Base-by-base conservation (phyloP, 805 yeast species). In the Metschnikowia dekortorum region DNA sequence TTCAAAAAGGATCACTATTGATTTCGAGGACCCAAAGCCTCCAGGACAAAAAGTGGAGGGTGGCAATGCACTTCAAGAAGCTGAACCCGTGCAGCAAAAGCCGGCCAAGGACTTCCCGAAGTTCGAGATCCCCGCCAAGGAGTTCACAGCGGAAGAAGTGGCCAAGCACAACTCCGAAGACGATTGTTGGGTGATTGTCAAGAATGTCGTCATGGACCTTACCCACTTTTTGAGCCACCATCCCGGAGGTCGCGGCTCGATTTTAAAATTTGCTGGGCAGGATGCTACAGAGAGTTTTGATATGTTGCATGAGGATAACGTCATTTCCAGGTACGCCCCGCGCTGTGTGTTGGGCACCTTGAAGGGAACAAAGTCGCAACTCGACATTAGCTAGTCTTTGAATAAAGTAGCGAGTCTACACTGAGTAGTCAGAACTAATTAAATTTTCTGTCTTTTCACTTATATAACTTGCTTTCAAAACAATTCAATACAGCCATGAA, bases 211-310 rank as follows among this genome's bases (percentile, higher is more conserved):
- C 4, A 57, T 80, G 50, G 78, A 80, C 58, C 68, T 71, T 42
- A 73, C 82, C 0, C 54, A 68, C 11, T 79, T 80, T 54, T 61
- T 78, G 51, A 53, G 60, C 13, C 66, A 71, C 53, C 82, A 75
- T 56, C 88, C 88, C 6, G 88, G 88, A 29, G 88, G 88, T 8
- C 76, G 67, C 14, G 80, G 80, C 46, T 75, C 84, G 11, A 79
- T 82, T 51, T 44, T 71, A 13, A 70, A 72, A 51, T 74, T 71
- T 56, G 76, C 76, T 10, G 79, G 81, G 1, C 71, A 66, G 53
- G 80, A 74, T 54, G 80, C 80, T 4, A 75, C 79, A 2, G 79
- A 74, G 49, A 73, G 75, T 46, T 76, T 75, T 56, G 79, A 68
- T 39, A 74, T 76, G 80, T 64, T 81, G 47, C 86, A 82, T 59